phyloP scores from a whole-genome alignment of 2,329 filamentous ascomycete species.

The Nigrograna mackinnonii region DNA sequence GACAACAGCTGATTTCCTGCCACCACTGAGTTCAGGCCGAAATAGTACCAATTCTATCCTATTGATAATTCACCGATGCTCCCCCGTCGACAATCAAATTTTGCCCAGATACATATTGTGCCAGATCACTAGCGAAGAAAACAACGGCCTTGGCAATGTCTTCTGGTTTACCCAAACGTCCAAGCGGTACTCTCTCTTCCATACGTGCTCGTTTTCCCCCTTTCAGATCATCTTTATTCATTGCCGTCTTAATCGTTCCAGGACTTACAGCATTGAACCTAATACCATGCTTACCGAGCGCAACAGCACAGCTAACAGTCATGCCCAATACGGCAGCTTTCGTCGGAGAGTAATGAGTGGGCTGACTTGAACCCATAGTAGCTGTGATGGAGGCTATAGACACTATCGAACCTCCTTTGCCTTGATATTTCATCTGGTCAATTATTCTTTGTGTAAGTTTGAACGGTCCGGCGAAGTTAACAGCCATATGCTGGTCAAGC shows the following conservation, averaged over 20 bases:
- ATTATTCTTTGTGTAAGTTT: background rate
- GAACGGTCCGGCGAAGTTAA: background rate
- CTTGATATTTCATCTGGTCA: background rate
- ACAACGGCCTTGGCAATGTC: background rate
- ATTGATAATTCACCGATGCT: background rate
- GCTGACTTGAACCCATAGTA: background rate
- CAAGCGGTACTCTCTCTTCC: background rate
- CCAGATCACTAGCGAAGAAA: background rate
- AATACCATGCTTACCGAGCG: background rate
- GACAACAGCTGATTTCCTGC: no score
- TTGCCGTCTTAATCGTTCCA: background rate
- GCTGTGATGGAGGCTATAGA: background rate
- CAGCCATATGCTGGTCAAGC: background rate
- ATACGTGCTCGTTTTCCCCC: background rate
- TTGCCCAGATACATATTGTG: background rate
- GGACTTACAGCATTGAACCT: background rate
- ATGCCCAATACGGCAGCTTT: background rate
- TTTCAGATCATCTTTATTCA: background rate
- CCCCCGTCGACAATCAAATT: background rate
- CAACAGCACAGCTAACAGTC: background rate
- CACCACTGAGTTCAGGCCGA: no score
- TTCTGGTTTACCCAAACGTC: background rate
- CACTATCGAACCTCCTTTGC: background rate
- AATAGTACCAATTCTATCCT: no score
- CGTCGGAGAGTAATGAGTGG: background rate